Evolutionary conservation across 768 basidiomycete species (phyloP), one percentile per base, ranked within the genome.

Genomic region (Fomitopsis pulvina): DNA sequence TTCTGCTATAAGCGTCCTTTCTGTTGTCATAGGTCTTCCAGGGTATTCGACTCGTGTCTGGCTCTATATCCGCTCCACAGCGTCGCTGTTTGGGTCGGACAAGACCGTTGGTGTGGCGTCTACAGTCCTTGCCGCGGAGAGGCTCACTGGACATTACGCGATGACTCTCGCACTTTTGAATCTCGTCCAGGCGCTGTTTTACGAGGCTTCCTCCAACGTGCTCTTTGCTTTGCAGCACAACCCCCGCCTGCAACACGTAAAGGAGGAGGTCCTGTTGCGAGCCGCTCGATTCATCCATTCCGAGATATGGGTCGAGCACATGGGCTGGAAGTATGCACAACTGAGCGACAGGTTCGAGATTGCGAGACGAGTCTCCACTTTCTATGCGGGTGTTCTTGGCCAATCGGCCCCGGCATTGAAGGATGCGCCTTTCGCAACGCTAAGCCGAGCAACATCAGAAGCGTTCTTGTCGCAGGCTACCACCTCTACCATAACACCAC

Each of bases 221-320:
- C 61, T 71, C 18, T 57, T 63, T 2, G 68, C 81, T 26, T 66
- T 77, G 0, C 75, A 80, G 0, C 76, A 81, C 41, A 81, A 81
- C 42, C 64, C 76, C 5, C 79, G 78, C 27, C 72, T 85, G 28
- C 81, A 77, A 45, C 81, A 81, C 57, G 69, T 92, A 48, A 92
- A 92, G 61, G 87, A 89, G 58, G 88, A 91, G 51, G 91, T 93
- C 4, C 72, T 94, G 21, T 68, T 87, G 42, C 81, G 88, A 28
- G 91, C 88, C 0, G 73, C 81, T 11, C 74, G 74, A 4, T 91
- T 93, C 54, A 77, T 94, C 8, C 89, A 92, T 58, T 78, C 80
- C 7, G 88, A 94, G 62, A 81, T 95, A 18, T 97, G 93, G 93
- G 78, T 85, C 0, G 85, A 87, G 57, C 87, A 91, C 63, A 63